A percentile compares a stretch with the other conserved stretches of the same genome.
These are phyloP conservation scores for Candida chilensis DNA, from an alignment of 805 yeast genomes.

Conservation along the genomic window DNA sequence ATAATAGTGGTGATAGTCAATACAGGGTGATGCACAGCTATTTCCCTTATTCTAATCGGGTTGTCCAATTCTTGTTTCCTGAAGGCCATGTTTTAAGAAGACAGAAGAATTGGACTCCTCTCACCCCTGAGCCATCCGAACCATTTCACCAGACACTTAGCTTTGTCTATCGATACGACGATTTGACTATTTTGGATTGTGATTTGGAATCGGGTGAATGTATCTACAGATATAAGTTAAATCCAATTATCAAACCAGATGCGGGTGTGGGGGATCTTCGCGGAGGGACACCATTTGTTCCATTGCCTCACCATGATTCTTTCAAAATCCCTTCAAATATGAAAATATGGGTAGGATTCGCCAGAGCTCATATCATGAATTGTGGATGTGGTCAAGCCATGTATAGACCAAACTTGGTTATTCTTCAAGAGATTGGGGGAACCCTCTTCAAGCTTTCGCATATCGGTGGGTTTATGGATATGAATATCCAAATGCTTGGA, in stretches of 20 bases:
- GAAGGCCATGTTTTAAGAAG: constrained; percentile 2
- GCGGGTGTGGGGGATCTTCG: constrained; percentile 1
- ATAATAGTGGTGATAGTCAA: too few relatives aligned
- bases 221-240: background rate
- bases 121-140: constrained; percentile 3
- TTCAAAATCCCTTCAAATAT: constrained; percentile 13
- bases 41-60: constrained; percentile 1
- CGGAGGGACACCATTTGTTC: constrained; percentile 1
- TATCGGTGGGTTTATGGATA: constrained; percentile 13
- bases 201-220: constrained; percentile 2
- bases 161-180: constrained; percentile 8
- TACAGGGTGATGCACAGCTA: constrained; percentile 2
- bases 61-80: constrained; percentile 2
- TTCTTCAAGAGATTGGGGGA: constrained; percentile 23
- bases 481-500: constrained; percentile 19
- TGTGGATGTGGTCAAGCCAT: constrained; percentile 36
- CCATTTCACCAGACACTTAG: constrained; percentile 4
- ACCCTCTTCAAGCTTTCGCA: too few relatives aligned
- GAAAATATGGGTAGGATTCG: constrained; percentile 39
- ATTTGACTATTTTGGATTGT: constrained; percentile 7
- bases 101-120: constrained; percentile 17
- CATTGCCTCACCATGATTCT: constrained; percentile 3
- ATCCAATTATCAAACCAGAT: background rate
- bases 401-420: constrained; percentile 34
- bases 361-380: constrained; percentile 28